Base-by-base conservation (phyloP, 148 eudicot species). In the Cornus suecica region DNA sequence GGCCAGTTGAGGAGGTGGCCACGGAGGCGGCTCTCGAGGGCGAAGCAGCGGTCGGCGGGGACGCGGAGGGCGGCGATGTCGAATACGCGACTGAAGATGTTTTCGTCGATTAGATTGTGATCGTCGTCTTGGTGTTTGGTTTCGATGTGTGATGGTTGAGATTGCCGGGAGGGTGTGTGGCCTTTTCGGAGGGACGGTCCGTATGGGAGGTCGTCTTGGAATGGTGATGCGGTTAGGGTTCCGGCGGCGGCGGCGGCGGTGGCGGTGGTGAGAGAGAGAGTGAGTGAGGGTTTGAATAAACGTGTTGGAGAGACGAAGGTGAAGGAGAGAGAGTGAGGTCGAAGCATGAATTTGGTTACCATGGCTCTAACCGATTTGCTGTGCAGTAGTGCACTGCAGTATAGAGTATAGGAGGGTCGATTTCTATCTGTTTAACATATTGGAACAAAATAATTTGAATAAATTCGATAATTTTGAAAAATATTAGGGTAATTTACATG, bases 1-100 rank as follows among this genome's bases (percentile, higher is more conserved):
- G 99, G 94, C 99, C 99, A 94, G 80, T 94, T 94, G 41, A 94
- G 80, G 67, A 94, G 84, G 79, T 94, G 99, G 68, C 99, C 99
- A 16, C 99, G 87, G 14, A 94, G 79, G 65, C 89, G 89, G 78
- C 75, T 82, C 77, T 94, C 99, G 5, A 94, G 82, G 51, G 85
- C 82, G 56, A 75, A 88, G 82, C 99, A 92, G 42, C 34, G 79
- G 4, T 89, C 86, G 20, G 94, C 66, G 16, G 94, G 96, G 61
- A 92, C 97, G 25, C 97, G 87, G 51, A 94, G 86, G 7, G 99
- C 99, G 6, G 90, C 74, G 27, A 94, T 70, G 24, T 89, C 81
- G 77, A 77, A 94, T 0, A 82, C 85, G 20, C 97, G 85, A 10
- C 92, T 82, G 84, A 94, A 92, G 16, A 65, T 76, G 6, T 71